Percentiles rank a stretch among this genome's conserved stretches.
Conservation (phyloP, 495 filamentous ascomycete genomes). For the Umbilicaria muhlenbergii region DNA sequence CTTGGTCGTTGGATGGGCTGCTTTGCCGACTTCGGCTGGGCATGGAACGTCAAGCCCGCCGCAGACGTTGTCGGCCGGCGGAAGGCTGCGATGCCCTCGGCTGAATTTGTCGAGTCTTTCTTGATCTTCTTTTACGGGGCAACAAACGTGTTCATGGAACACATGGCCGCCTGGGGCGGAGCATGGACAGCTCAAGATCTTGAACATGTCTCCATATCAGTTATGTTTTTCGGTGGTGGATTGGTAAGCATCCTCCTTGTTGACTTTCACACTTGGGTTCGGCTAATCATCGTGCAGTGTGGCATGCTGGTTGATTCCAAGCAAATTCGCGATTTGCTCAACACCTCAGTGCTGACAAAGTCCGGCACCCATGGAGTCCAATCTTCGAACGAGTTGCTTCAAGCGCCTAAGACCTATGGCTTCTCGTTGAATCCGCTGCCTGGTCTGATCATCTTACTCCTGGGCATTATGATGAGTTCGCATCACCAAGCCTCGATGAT, state of each 20-base stretch:
- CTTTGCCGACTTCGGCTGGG: slow-evolving; percentile 88
- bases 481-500: slow-evolving; percentile 77
- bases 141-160: slow-evolving; percentile 88
- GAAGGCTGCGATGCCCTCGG: slow-evolving; percentile 54
- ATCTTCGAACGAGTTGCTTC: slow-evolving; percentile 27
- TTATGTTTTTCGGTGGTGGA: slow-evolving; percentile 94
- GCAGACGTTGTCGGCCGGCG: slow-evolving; percentile 34
- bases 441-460: slow-evolving; percentile 64
- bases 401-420: slow-evolving; percentile 47
- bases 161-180: slow-evolving; percentile 53
- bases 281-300: slow-evolving; percentile 28
- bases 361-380: slow-evolving; percentile 21
- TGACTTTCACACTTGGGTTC: slow-evolving; percentile 2
- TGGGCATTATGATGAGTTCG: slow-evolving; percentile 89
- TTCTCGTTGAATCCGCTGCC: slow-evolving; percentile 85
- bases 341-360: slow-evolving; percentile 37
- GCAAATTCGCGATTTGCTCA: slow-evolving; percentile 53
- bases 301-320: slow-evolving; percentile 89
- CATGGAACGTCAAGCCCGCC: slow-evolving; percentile 74
- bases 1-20: slow-evolving; percentile 82
- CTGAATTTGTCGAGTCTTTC: slow-evolving; percentile 76
- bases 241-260: slow-evolving; percentile 36
- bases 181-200: slow-evolving; percentile 67
- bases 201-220: slow-evolving; percentile 83
- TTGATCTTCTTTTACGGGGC: slow-evolving; percentile 80